Base-by-base conservation (phyloP, 225 moss, liverwort and hornwort species). In the Physcomitrellopsis africana region DNA sequence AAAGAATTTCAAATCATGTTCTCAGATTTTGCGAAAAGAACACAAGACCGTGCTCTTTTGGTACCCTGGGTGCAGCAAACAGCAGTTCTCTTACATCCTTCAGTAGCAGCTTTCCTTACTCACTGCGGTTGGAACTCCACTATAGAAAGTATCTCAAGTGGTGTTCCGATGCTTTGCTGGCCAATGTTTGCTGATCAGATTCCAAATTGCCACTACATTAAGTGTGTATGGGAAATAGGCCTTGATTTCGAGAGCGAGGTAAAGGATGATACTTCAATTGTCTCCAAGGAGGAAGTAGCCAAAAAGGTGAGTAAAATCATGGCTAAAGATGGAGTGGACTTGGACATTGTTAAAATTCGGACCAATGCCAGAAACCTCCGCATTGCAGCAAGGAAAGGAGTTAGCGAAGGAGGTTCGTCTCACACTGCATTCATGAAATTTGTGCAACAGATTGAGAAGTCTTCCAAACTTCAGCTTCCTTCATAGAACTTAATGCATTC, bases 191-290 rank as follows among this genome's bases (percentile, higher is more conserved):
- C 43, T 5, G 70, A 77, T 12, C 77, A 71, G 1, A 54, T 13
- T 0, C 54, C 70, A 7, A 26, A 78, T 14, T 32, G 48, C 32
- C 64, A 69, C 44, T 72, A 72, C 32, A 72, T 78, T 8, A 65
- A 37, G 13, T 46, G 48, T 49, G 79, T 79, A 14, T 79, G 79
- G 79, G 60, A 73, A 58, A 13, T 73, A 16, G 79, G 79, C 18
- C 60, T 80, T n/a, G n/a, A n/a, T n/a, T n/a, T n/a, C n/a, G n/a
- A n/a, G n/a, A n/a, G n/a, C n/a, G n/a, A n/a, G n/a, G 58, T 43
- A 59, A 60, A 56, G 48, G 51, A 67, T 14, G 52, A 37, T 2
- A 47, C 4, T 14, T 45, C 47, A 27, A 2, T 72, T 16, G 49
- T 78, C 46, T 7, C 47, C 6, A 37, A 37, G 32, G 78, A 67